Percentiles rank a stretch among this genome's conserved stretches.
These are phyloP conservation scores for Echeveria elegans DNA, from an alignment of 164 flowering plant species.

Conservation along the genomic window DNA sequence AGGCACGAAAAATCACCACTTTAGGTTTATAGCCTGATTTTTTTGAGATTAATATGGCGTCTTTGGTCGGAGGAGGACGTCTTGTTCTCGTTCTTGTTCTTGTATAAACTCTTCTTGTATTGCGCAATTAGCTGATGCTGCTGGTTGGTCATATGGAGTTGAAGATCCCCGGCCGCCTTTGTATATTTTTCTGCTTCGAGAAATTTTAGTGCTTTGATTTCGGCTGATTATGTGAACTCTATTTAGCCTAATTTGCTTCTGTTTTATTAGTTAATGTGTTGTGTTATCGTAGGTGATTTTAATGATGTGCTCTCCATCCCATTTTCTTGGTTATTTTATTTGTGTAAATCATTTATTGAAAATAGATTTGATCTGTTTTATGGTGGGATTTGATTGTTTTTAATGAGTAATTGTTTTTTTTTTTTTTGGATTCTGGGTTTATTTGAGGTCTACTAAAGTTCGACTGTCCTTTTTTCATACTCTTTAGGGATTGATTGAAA, in stretches of 20 bases:
- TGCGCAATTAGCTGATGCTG: neutral
- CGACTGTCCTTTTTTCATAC: neutral
- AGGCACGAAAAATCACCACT: neutral
- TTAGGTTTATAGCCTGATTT: neutral
- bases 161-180: constrained; percentile 4
- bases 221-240: neutral
- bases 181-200: neutral
- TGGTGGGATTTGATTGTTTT: constrained; percentile 4
- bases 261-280: neutral
- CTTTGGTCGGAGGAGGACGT: neutral
- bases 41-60: neutral
- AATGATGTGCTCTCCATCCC: neutral
- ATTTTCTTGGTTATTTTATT: neutral
- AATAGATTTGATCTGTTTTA: neutral
- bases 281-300: neutral
- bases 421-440: neutral
- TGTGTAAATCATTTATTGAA: neutral
- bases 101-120: neutral
- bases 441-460: constrained; percentile 13
- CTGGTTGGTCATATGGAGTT: neutral
- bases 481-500: neutral
- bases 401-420: neutral
- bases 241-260: neutral
- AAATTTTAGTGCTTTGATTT: neutral
- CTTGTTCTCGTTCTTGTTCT: too few relatives aligned